Conservation (phyloP, 192 early-diverging fungal genomes). For the Ambispora gerdemannii region DNA sequence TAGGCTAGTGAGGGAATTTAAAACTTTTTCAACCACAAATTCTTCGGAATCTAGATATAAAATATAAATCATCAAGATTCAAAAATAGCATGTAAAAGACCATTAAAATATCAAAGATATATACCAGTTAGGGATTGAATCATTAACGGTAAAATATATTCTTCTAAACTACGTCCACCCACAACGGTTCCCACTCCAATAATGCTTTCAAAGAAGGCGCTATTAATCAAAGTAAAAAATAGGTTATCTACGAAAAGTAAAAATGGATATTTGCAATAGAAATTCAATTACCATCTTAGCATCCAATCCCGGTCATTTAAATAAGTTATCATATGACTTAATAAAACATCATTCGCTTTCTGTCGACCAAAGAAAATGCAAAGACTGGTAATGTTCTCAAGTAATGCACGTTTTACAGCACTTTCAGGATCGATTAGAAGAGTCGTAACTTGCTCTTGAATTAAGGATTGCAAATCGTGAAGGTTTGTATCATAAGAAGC, state of each 20-base stretch:
- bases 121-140: slow-evolving; percentile 74
- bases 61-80: background rate
- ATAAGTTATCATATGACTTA: slow-evolving; percentile 95
- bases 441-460: slow-evolving; percentile 77
- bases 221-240: slow-evolving; percentile 27
- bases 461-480: slow-evolving; percentile 70
- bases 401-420: slow-evolving; percentile 78
- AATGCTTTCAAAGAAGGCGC: slow-evolving; percentile 93
- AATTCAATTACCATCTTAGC: slow-evolving; percentile 64
- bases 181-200: slow-evolving; percentile 87
- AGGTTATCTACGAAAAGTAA: slow-evolving; percentile 5
- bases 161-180: slow-evolving; percentile 79
- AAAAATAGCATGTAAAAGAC: background rate
- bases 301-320: slow-evolving; percentile 95
- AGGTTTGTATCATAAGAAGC: slow-evolving; percentile 70
- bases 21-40: slow-evolving; percentile 87
- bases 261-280: background rate
- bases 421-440: slow-evolving; percentile 80
- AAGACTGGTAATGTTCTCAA: slow-evolving; percentile 76
- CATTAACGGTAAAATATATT: slow-evolving; percentile 94
- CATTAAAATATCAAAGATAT: background rate
- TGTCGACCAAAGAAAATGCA: slow-evolving; percentile 83
- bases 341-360: slow-evolving; percentile 74
- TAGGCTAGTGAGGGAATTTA: slow-evolving; percentile 77
- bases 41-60: slow-evolving; percentile 74